These are phyloP conservation scores for Diospyros lotus DNA, from an alignment of 148 eudicot genomes.

Conservation along the genomic window DNA sequence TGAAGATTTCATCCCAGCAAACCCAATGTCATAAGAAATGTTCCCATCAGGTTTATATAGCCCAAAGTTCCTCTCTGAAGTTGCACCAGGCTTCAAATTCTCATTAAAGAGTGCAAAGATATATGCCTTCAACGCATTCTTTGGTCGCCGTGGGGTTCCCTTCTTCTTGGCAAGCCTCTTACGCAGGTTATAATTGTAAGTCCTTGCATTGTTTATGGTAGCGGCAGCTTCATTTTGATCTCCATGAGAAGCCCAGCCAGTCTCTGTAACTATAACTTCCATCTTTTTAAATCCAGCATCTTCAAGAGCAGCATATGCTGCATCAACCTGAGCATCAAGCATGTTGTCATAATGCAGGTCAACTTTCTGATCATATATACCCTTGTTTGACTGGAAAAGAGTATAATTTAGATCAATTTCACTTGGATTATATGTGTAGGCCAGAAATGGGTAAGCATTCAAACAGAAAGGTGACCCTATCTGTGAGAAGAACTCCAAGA, in stretches of 20 bases:
- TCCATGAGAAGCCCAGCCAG: constrained; percentile 72
- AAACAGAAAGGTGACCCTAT: constrained; percentile 72
- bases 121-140: constrained; percentile 44
- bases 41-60: constrained; percentile 56
- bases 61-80: constrained; percentile 62
- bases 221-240: constrained; percentile 58
- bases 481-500: constrained; percentile 44
- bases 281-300: constrained; percentile 47
- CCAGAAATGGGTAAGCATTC: constrained; percentile 70
- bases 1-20: constrained; percentile 42
- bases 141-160: constrained; percentile 63
- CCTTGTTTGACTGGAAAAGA: constrained; percentile 36
- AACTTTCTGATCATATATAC: constrained; percentile 51
- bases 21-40: constrained; percentile 53
- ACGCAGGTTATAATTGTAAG: constrained; percentile 55
- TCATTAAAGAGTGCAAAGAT: constrained; percentile 65
- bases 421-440: constrained; percentile 48
- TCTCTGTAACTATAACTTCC: constrained; percentile 63
- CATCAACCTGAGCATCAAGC: constrained; percentile 71
- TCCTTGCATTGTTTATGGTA: constrained; percentile 52
- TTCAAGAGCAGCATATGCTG: constrained; percentile 70
- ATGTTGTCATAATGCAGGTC: constrained; percentile 60
- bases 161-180: constrained; percentile 55
- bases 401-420: constrained; percentile 53
- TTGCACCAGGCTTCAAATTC: constrained; percentile 50